Evolutionary conservation across 1,284 basidiomycete species (phyloP).

Genomic region (Wallemia ichthyophaga): DNA sequence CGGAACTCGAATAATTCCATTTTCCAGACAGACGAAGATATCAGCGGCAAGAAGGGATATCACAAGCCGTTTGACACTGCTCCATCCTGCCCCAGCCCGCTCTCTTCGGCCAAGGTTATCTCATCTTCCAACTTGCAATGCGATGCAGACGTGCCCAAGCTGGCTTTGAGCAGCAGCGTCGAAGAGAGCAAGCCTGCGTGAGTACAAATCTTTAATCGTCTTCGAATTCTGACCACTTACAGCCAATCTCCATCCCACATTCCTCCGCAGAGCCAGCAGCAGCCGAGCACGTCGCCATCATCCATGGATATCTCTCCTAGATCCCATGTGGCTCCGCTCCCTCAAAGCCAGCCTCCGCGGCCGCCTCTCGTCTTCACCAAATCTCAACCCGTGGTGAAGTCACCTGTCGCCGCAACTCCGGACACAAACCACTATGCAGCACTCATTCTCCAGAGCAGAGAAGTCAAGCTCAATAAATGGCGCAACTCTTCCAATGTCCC

Average conservation of each 20-base stretch:
- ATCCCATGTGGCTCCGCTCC: neutral
- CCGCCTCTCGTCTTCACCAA: neutral
- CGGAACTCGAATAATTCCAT: neutral
- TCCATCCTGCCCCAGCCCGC: neutral
- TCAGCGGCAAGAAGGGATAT: neutral
- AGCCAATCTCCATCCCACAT: neutral
- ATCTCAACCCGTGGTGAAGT: neutral
- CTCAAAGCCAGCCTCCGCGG: neutral
- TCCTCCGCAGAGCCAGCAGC: neutral
- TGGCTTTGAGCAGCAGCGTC: neutral
- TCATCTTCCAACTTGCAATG: neutral
- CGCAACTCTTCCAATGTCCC: neutral
- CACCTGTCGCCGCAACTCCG: neutral
- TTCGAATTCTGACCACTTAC: neutral
- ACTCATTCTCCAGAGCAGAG: neutral
- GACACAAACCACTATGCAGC: neutral
- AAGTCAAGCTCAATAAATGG: neutral
- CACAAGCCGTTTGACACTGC: neutral
- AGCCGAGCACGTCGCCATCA: neutral
- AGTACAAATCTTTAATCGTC: neutral
- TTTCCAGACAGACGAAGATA: neutral
- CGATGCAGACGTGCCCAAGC: neutral
- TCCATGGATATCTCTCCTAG: neutral
- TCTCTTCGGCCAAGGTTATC: neutral
- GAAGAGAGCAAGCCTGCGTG: neutral